These are phyloP conservation scores for Crucihimalaya himalaica DNA, from an alignment of 345 rosid species.

Conservation along the genomic window DNA sequence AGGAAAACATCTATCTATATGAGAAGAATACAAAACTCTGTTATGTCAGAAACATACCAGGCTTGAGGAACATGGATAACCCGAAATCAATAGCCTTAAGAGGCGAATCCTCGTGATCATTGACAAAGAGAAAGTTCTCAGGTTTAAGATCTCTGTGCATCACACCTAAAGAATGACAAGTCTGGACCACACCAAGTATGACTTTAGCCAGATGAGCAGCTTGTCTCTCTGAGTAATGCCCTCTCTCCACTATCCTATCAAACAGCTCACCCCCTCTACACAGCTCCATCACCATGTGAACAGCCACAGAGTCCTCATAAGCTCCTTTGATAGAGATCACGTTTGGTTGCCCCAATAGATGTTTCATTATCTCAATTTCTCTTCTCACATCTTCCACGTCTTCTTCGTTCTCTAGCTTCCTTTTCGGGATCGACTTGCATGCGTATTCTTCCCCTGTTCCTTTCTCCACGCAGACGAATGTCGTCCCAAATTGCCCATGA, in stretches of 20 bases:
- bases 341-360: constrained; percentile 67
- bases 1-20: neutral
- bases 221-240: constrained; percentile 75
- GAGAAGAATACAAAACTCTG: neutral
- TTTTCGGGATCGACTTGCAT: constrained; percentile 86
- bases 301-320: constrained; percentile 81
- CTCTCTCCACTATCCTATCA: constrained; percentile 76
- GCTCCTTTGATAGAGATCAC: constrained; percentile 78
- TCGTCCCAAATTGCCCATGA: constrained; percentile 90
- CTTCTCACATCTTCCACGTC: constrained; percentile 89
- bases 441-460: constrained; percentile 75
- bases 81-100: constrained; percentile 90
- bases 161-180: constrained; percentile 81
- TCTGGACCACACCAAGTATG: constrained; percentile 67
- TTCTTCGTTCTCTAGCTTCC: constrained; percentile 62
- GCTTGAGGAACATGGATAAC: constrained; percentile 72
- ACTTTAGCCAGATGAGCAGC: constrained; percentile 72
- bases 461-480: constrained; percentile 73
- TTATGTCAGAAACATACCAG: constrained; percentile 52
- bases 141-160: constrained; percentile 91
- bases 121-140: constrained; percentile 77
- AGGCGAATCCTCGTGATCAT: constrained; percentile 66
- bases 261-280: constrained; percentile 94
- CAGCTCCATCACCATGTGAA: constrained; percentile 92
- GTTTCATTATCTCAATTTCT: constrained; percentile 95